Base-by-base conservation (phyloP, 306 rosid species). In the Aeschynomene evenia region DNA sequence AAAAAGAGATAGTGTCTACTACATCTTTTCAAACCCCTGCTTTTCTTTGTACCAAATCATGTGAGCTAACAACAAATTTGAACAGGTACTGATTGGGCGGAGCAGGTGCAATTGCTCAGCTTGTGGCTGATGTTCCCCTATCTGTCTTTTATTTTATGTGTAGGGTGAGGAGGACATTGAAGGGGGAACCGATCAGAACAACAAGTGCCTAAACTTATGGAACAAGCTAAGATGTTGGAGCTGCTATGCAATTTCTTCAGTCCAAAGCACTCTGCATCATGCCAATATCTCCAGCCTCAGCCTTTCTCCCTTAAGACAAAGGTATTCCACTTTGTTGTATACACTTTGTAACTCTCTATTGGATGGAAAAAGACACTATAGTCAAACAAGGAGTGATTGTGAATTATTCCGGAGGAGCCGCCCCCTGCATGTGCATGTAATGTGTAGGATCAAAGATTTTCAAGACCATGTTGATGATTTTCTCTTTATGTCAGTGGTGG, bases 61-160 rank as follows among this genome's bases (percentile, higher is more conserved):
- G 5, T 28, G 31, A 28, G 1, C 31, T 28, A 28, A 28, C 31
- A 28, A 28, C 31, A 28, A 28, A 28, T 4, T 28, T 28, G 31
- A 28, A 72, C 86, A 91, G 99, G 99, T 94, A 15, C 79, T 94
- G 71, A 95, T n/a, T n/a, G n/a, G n/a, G 99, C 82, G 99, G 95
- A 78, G 91, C 99, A 22, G 95, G 97, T 15, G 99, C 96, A 13
- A 95, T 91, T 66, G 99, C 99, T 79, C 99, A 95, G 57, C 99
- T 95, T 75, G 97, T 95, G 9, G 92, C 97, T 43, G 99, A 95
- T 77, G 95, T 89, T 56, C 97, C 97, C 70, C 13, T 88, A 62
- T 87, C 92, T 53, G 87, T 88, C 15, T 50, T 40, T 3, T 48
- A 15, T 46, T 45, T 0, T 8, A 9, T 9, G 13, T 31, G 33